Base-by-base conservation (phyloP, 2,329 filamentous ascomycete genomes). In the Chrysoporthe puriensis region DNA sequence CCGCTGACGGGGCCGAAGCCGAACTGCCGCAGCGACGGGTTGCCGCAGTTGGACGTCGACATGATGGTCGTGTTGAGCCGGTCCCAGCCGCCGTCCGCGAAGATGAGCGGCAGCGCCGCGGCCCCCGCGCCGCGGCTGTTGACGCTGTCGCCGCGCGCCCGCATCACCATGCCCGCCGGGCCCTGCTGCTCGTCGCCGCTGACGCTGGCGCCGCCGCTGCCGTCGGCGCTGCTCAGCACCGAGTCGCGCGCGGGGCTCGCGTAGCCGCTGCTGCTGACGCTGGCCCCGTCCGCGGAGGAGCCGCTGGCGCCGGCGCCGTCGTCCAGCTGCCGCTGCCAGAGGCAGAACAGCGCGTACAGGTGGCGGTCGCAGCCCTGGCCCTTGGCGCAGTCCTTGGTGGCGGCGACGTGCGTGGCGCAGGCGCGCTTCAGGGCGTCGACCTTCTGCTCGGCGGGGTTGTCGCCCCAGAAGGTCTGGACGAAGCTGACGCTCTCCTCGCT, bases 1-100 rank as follows among this genome's bases (percentile, higher is more conserved):
- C 90, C 95, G 0, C 92, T 95, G 0, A 95, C 97, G 1, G 96
- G 96, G 0, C 96, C 96, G 76, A 99, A 99, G 3, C 96, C 96
- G 74, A 99, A 99, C 74, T 98, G 95, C 1, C 96, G 90, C 21
- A 99, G 88, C 0, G 91, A 93, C 0, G 96, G 96, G 79, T 98
- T 99, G 68, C 96, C 96, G 79, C 96, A 99, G 83, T 99, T 99
- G n/a, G 94, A 97, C 0, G 96, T 98, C 7, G 93, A 97, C 50
- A 99, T 83, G 71, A 98, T 93, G 9, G 95, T 98, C 71, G 88
- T 96, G 82, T 98, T 98, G 72, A 97, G 87, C 77, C 92, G 94
- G 79, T 98, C 95, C 94, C 94, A 99, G 60, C 95, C 96, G 1
- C 86, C 73, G 75, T 99, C 96, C 60, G 90, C 89, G 78, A 98